Conservation (phyloP, 176 grass and related monocot species). For the Tillandsia leiboldiana region DNA sequence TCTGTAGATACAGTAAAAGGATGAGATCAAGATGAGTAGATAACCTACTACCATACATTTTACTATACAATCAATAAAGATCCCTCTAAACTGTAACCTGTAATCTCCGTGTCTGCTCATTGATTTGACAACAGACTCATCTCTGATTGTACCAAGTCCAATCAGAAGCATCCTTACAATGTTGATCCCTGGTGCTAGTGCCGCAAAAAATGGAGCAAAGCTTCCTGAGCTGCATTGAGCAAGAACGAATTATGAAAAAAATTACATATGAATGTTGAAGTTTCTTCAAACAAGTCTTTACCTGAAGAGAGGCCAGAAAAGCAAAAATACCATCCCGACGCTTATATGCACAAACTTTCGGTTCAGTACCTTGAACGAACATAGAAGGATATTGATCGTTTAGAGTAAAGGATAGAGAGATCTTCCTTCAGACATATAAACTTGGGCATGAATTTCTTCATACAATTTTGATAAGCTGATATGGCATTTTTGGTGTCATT, state of each 20-base stretch:
- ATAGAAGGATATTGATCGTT: neutral
- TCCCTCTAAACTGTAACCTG: constrained; percentile 29
- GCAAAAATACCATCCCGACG: constrained; percentile 48
- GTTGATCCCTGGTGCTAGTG: constrained; percentile 37
- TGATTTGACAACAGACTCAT: constrained; percentile 72
- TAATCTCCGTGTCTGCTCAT: constrained; percentile 62
- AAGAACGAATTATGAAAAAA: constrained; percentile 5
- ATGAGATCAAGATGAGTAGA: neutral
- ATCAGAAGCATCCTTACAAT: constrained; percentile 64
- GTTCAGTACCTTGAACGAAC: constrained; percentile 48
- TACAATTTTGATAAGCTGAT: too few species aligned
- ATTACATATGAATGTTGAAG: neutral
- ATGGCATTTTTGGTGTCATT: too few species aligned
- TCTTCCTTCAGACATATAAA: neutral
- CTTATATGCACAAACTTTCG: constrained; percentile 78
- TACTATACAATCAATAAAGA: too few species aligned
- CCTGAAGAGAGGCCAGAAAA: constrained; percentile 86
- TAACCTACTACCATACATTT: too few species aligned
- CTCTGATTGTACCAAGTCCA: constrained; percentile 60
- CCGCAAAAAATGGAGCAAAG: constrained; percentile 53
- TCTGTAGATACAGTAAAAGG: too few species aligned
- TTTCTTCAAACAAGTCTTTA: constrained; percentile 12
- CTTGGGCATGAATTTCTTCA: too few species aligned
- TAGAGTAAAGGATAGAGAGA: neutral
- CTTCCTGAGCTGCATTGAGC: constrained; percentile 32